A percentile compares a stretch with the other conserved stretches of the same genome.
Evolutionary conservation across 1,284 basidiomycete species (phyloP).

Genomic region (Fomitopsis pinicola): DNA sequence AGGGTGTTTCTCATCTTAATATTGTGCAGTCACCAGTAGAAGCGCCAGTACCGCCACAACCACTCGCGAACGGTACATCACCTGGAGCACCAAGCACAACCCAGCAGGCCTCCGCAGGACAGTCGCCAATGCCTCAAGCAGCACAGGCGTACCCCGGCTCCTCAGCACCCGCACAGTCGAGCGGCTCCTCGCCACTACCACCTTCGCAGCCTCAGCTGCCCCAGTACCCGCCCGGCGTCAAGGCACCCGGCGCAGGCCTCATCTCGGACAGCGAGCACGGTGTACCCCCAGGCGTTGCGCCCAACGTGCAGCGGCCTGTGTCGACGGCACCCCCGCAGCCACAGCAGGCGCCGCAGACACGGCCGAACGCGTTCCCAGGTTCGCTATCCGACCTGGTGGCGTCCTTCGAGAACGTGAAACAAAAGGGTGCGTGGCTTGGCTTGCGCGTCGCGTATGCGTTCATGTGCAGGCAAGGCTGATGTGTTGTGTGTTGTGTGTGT

Average conservation of each 20-base stretch:
- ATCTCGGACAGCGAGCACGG: conserved; percentile 16
- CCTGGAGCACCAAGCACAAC: conserved; percentile 8
- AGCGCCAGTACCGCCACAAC: conserved; percentile 13
- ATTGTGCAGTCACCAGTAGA: conserved; percentile 26
- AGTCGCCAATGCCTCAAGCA: conserved; percentile 59
- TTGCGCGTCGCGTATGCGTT: not conserved
- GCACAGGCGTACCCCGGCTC: conserved; percentile 43
- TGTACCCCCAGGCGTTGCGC: conserved; percentile 17
- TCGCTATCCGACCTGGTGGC: conserved; percentile 91
- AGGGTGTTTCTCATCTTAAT: conserved; percentile 3
- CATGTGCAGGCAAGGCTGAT: not conserved
- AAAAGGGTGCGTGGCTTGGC: conserved; percentile 66
- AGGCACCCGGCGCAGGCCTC: conserved; percentile 36
- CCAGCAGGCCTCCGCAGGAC: conserved; percentile 28
- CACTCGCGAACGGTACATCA: conserved; percentile 19
- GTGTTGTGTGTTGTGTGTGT: not conserved
- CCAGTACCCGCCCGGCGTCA: conserved; percentile 70
- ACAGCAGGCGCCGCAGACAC: conserved; percentile 23
- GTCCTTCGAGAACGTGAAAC: conserved; percentile 94
- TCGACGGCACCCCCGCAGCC: conserved; percentile 30
- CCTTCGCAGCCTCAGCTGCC: conserved; percentile 25
- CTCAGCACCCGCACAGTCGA: conserved; percentile 21
- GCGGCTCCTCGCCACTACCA: conserved; percentile 25
- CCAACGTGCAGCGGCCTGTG: conserved; percentile 27
- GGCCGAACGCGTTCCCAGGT: conserved; percentile 60